Conservation (phyloP, 1,284 basidiomycete genomes). For the Bjerkandera adusta region DNA sequence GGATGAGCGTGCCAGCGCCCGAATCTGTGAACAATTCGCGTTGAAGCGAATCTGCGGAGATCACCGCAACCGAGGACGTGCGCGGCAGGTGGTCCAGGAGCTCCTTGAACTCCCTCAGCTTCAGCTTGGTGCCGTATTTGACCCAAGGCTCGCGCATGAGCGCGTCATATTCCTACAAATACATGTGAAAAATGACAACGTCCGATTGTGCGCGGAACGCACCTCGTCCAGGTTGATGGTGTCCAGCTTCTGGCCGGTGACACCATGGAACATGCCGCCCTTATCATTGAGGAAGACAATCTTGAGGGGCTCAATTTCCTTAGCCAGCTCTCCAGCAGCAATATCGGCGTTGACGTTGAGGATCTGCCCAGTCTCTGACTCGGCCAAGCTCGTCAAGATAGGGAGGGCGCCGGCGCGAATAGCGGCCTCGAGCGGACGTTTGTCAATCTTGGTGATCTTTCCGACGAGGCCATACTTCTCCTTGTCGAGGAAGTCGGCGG, state of each 20-base stretch:
- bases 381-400: conserved; percentile 90
- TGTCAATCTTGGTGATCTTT: conserved; percentile 90
- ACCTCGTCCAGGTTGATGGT: conserved; percentile 98
- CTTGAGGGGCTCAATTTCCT: conserved; percentile 97
- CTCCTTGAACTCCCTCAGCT: conserved; percentile 99
- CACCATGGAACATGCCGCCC: conserved; percentile 96
- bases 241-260: conserved; percentile 92
- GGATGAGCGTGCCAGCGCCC: conserved; percentile 96
- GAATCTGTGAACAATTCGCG: conserved; percentile 99
- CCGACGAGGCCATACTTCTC: conserved; percentile 95
- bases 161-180: conserved; percentile 83
- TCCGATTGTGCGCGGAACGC: conserved; percentile 18
- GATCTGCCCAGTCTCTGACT: conserved; percentile 90
- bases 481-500: conserved; percentile 91
- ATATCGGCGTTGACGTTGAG: conserved; percentile 97
- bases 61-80: conserved; percentile 97
- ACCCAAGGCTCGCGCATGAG: conserved; percentile 99
- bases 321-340: conserved; percentile 92
- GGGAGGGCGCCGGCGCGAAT: conserved; percentile 93
- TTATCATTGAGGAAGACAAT: conserved; percentile 99
- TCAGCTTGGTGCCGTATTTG: conserved; percentile 99
- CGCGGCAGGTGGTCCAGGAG: conserved; percentile 97
- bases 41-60: conserved; percentile 90
- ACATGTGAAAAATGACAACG: conserved; percentile 8
- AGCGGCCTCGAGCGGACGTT: conserved; percentile 91